Base-by-base conservation (phyloP, 2,329 filamentous ascomycete species). In the Penicillium sp. region DNA sequence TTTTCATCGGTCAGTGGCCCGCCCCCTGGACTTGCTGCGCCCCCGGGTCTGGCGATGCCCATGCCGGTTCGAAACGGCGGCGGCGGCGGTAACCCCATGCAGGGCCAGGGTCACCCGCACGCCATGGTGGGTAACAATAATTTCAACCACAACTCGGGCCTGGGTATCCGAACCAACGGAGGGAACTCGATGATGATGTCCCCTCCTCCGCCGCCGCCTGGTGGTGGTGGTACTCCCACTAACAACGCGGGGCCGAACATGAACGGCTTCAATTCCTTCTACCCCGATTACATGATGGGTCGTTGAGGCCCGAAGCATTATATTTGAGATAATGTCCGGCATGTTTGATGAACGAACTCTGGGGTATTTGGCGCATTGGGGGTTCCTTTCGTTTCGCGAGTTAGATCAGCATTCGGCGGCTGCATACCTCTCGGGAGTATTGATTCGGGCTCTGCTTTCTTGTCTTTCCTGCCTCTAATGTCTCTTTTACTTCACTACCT, bases 21-120 rank as follows among this genome's bases (percentile, higher is more conserved):
- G 20, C 92, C 92, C 10, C 92, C 92, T 0, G 92, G 92, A 2
- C 81, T 97, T 7, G 70, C 84, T 1, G 85, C 84, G 6, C 91
- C 91, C 12, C 89, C 90, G 2, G 90, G 89, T 10, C 77, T 93
- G 27, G 78, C 76, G 12, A 70, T 72, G 60, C 68, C 68, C 13
- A 59, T 73, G 60, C 61, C 64, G 7, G 52, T 71, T 56, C 61
- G 68, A 51, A 68, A 63, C 41, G 67, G 39, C 12, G 39, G 39
- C 41, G 67, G 39, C 12, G 39, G 39, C 3, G 39, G 67, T 48
- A 66, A 59, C 34, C 54, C 59, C 46, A 63, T 73, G 50, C 66
- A 73, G 53, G 55, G 64, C 15, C 52, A 64, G 7, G 62, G 60
- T 34, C 68, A 65, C 46, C 60, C 65, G 4, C 67, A 69, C 47